A percentile compares a stretch with the other conserved stretches of the same genome.
These are phyloP conservation scores for Yueomyces sinensis DNA, from an alignment of 805 yeast genomes.

Conservation along the genomic window DNA sequence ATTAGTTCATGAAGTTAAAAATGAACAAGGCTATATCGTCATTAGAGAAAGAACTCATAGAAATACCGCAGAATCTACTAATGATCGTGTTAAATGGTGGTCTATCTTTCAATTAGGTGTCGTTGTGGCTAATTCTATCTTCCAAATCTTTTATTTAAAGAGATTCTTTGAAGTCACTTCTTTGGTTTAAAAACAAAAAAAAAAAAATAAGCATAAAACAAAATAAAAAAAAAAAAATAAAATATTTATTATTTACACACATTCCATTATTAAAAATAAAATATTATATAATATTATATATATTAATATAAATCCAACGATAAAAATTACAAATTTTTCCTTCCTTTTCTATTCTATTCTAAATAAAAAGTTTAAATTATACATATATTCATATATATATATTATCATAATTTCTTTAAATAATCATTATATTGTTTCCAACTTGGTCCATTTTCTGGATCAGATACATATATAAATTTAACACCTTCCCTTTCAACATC, in stretches of 20 bases:
- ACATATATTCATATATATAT: too few relatives aligned
- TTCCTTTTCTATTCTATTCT: too few relatives aligned
- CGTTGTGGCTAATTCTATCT: conserved; percentile 74
- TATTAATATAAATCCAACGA: too few relatives aligned
- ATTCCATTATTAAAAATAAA: too few relatives aligned
- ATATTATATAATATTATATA: too few relatives aligned
- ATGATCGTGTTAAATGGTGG: conserved; percentile 97
- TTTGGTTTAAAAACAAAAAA: too few relatives aligned
- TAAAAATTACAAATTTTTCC: too few relatives aligned
- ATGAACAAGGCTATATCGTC: conserved; percentile 83
- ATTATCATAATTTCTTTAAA: conserved; percentile 8
- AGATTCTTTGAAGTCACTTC: conserved; percentile 93
- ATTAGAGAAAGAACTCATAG: conserved; percentile 96
- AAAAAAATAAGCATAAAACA: too few relatives aligned
- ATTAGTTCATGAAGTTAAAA: conserved; percentile 73
- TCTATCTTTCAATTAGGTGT: conserved; percentile 80
- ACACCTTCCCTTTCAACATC: conserved; percentile 68
- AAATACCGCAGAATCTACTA: conserved; percentile 96
- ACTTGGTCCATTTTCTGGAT: conserved; percentile 44
- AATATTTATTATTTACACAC: too few relatives aligned
- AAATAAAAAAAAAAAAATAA: too few relatives aligned
- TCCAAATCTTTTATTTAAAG: conserved; percentile 88
- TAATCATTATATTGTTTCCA: conserved; percentile 38
- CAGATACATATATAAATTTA: conserved; percentile 48
- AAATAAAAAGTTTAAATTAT: too few relatives aligned